Evolutionary conservation across 805 yeast genomes (phyloP).

Genomic region (Candida dajiaensis): DNA sequence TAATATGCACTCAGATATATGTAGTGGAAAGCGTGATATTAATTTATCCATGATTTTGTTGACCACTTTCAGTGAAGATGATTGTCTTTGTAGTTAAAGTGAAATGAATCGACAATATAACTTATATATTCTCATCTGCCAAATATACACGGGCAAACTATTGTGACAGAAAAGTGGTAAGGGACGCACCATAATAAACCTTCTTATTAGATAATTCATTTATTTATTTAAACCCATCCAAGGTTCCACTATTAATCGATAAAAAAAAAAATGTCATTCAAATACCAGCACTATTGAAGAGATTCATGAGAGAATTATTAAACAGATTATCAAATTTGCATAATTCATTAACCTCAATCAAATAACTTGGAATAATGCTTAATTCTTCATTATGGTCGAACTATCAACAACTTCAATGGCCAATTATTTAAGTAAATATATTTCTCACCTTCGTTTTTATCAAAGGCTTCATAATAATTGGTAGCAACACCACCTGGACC

Average conservation of each 20-base stretch:
- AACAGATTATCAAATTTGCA: constrained; percentile 23
- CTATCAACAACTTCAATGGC: constrained; percentile 89
- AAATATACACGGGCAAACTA: neutral
- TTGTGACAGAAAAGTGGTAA: neutral
- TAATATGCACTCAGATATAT: neutral
- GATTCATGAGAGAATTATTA: no score
- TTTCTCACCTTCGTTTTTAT: constrained; percentile 50
- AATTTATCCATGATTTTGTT: no score
- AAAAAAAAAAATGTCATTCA: no score
- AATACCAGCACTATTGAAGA: no score
- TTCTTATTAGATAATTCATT: no score
- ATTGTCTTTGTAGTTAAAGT: no score
- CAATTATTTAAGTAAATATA: no score
- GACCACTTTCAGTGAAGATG: no score
- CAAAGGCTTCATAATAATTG: constrained; percentile 32
- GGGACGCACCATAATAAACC: no score
- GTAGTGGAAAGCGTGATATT: neutral
- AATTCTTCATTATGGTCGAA: constrained; percentile 77
- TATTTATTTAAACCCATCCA: no score
- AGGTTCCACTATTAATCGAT: no score
- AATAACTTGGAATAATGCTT: constrained; percentile 63
- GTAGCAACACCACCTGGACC: constrained; percentile 19
- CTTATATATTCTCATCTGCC: neutral
- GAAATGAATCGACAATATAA: no score
- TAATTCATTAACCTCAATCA: constrained; percentile 25